Evolutionary conservation across 495 filamentous ascomycete genomes (phyloP).

Genomic region (Aspergillus leporis): DNA sequence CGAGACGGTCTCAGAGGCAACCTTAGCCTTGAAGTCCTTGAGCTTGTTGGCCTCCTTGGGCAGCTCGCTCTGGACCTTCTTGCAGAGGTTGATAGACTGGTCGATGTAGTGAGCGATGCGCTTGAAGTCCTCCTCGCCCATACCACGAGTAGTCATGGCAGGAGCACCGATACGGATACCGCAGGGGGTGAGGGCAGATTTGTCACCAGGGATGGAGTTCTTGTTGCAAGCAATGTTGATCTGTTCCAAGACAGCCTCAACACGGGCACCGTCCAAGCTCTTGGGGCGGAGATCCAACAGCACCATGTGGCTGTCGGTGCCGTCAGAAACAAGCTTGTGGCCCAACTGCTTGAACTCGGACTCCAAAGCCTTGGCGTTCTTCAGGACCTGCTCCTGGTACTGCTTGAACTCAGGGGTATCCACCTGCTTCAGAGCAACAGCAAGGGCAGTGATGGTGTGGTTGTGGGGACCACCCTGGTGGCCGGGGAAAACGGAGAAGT

Average conservation of each 20-base stretch:
- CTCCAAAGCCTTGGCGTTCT: conserved; percentile 36
- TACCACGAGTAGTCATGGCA: conserved; percentile 94
- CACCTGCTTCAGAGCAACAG: conserved; percentile 95
- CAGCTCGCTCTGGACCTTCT: conserved; percentile 76
- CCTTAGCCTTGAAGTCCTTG: conserved; percentile 98
- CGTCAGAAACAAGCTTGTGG: conserved; percentile 82
- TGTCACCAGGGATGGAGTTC: conserved; percentile 97
- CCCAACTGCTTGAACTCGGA: conserved; percentile 26
- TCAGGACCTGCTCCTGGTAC: conserved; percentile 91
- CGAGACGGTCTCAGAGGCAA: conserved; percentile 70
- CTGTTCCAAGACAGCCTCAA: conserved; percentile 95
- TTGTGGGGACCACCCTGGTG: conserved; percentile 99
- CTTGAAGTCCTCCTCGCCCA: conserved; percentile 92
- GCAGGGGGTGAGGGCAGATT: conserved; percentile 90
- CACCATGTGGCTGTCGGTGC: conserved; percentile 98
- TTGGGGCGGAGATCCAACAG: conserved; percentile 33
- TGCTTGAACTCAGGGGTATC: conserved; percentile 90
- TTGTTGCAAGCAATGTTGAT: conserved; percentile 99
- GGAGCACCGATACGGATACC: conserved; percentile 96
- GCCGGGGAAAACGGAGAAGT: conserved; percentile 98
- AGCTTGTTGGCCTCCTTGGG: conserved; percentile 98
- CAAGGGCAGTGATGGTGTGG: conserved; percentile 98
- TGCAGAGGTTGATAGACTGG: conserved; percentile 75
- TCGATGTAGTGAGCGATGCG: conserved; percentile 88
- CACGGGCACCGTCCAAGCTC: conserved; percentile 64